Conservation (phyloP, 2,329 filamentous ascomycete species). For the Fusarium sambucinum region DNA sequence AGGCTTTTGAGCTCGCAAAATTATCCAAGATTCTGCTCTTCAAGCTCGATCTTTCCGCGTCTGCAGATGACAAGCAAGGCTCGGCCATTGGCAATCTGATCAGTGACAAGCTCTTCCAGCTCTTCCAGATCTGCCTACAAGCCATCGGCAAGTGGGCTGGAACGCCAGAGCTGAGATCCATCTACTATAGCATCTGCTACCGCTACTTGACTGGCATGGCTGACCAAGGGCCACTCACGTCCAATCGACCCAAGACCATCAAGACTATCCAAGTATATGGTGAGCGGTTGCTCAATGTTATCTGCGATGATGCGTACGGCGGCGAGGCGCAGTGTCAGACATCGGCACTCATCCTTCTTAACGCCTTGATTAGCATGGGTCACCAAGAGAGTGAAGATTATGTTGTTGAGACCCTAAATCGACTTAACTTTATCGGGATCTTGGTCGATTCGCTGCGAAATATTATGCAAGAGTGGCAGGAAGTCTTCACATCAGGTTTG, state of each 20-base stretch:
- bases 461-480: constrained; percentile 78
- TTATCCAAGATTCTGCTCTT: constrained; percentile 80
- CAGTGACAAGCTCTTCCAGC: constrained; percentile 88
- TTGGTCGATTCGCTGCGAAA: constrained; percentile 88
- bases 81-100: constrained; percentile 75
- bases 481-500: constrained; percentile 67
- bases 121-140: constrained; percentile 88
- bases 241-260: constrained; percentile 71
- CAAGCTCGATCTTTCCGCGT: constrained; percentile 71
- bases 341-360: constrained; percentile 86
- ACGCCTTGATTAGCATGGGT: constrained; percentile 79
- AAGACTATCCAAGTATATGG: constrained; percentile 77
- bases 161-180: constrained; percentile 78
- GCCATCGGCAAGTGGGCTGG: constrained; percentile 81
- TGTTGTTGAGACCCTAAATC: constrained; percentile 82
- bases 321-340: constrained; percentile 86
- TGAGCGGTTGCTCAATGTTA: constrained; percentile 82
- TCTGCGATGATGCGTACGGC: constrained; percentile 93
- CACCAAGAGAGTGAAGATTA: constrained; percentile 77
- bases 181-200: constrained; percentile 93
- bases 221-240: constrained; percentile 62
- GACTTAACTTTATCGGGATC: constrained; percentile 90
- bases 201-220: constrained; percentile 81
- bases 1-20: constrained; percentile 81
- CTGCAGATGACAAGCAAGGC: constrained; percentile 57